Evolutionary conservation across 352 stramenopile species (phyloP), one percentile per base, ranked within the genome.

Genomic region (Phytophthora europaea): DNA sequence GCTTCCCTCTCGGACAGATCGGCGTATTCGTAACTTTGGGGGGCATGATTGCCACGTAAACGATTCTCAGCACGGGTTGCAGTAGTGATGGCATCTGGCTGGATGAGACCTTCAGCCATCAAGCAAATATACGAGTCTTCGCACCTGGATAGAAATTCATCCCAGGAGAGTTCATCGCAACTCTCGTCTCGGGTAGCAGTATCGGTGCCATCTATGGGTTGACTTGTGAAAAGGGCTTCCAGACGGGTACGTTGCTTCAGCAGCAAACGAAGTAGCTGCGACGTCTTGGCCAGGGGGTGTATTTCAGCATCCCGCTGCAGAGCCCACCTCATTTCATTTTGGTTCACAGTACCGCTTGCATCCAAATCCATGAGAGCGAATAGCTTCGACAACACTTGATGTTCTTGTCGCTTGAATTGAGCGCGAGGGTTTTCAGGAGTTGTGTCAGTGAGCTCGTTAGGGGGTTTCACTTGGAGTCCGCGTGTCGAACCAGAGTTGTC

Each of bases 311-410:
- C 87, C 12, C 82, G 80, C 48, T 88, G 79, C 31, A 93, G 59
- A 12, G 87, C 87, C 84, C 84, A 94, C 12, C 76, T 63, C 69
- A 93, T 88, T 52, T 94, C 85, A 8, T 73, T 60, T 58, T 91
- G 83, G 65, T 88, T 84, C 50, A 94, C 81, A 0, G 85, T 84
- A 6, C 84, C 81, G n/a, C 83, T 92, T 52, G 66, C 74, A 63
- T 93, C 87, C 22, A 80, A 65, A 62, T 94, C 87, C 76, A 94
- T 91, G n/a, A 86, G 51, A 0, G 66, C 51, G 38, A 94, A 94
- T 36, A 94, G 69, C 6, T 79, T 69, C 3, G 45, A 73, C 4
- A 94, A 71, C 0, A 83, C 64, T 0, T 36, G 18, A 4, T 79
- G 75, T 45, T 90, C 84, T 38, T 87, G 70, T 8, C 50, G 56